Evolutionary conservation across 768 basidiomycete genomes (phyloP).

Genomic region (Lactarius evosmus): DNA sequence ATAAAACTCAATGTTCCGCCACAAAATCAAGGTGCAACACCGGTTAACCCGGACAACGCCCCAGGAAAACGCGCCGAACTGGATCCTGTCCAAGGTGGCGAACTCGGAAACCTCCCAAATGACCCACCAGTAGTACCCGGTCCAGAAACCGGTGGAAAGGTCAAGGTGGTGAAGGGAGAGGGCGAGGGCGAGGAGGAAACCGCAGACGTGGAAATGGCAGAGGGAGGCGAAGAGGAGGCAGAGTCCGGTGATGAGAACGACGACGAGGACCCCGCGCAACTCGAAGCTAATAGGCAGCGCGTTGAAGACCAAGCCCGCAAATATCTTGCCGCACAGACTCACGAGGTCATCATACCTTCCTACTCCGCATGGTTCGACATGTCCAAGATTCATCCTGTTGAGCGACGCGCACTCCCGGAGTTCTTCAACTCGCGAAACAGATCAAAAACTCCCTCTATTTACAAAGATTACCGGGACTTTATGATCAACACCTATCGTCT

Average conservation of each 20-base stretch:
- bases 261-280: slow-evolving; percentile 80
- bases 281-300: slow-evolving; percentile 73
- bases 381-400: slow-evolving; percentile 88
- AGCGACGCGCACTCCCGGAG: slow-evolving; percentile 89
- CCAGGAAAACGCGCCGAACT: slow-evolving; percentile 86
- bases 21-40: slow-evolving; percentile 58
- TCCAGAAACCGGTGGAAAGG: slow-evolving; percentile 35
- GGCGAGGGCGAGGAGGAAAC: slow-evolving; percentile 65
- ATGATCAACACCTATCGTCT: slow-evolving; percentile 99
- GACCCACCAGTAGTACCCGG: slow-evolving; percentile 35
- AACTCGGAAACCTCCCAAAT: slow-evolving; percentile 68
- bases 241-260: slow-evolving; percentile 81
- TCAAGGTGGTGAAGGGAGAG: slow-evolving; percentile 42
- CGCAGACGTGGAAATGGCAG: slow-evolving; percentile 79
- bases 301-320: slow-evolving; percentile 87
- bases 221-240: slow-evolving; percentile 69
- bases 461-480: slow-evolving; percentile 99
- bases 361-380: slow-evolving; percentile 99
- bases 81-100: slow-evolving; percentile 75
- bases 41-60: slow-evolving; percentile 76
- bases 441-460: slow-evolving; percentile 93
- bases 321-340: slow-evolving; percentile 95
- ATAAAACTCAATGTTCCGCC: slow-evolving; percentile 37
- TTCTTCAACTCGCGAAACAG: slow-evolving; percentile 97
- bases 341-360: slow-evolving; percentile 94